phyloP scores from a whole-genome alignment of 805 yeast species.

The Jamesozyma gamospora region DNA sequence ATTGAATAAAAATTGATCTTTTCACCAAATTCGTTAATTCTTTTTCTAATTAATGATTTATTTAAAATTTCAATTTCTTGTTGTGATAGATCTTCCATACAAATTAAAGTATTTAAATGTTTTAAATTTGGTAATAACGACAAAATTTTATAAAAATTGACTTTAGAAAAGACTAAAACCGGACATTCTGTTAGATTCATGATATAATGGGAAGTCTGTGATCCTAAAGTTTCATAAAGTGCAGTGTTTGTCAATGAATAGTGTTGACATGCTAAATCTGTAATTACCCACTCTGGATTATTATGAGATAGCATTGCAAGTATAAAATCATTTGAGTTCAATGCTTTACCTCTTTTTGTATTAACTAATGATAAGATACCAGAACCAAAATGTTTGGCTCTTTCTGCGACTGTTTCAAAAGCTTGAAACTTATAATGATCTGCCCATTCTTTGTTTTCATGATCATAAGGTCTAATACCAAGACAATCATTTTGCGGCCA shows the following conservation, averaged over 20 bases:
- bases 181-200: slow-evolving; percentile 54
- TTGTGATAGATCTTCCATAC: slow-evolving; percentile 40
- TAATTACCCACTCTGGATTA: slow-evolving; percentile 56
- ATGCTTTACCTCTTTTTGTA: slow-evolving; percentile 25
- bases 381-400: slow-evolving; percentile 43
- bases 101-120: slow-evolving; percentile 41
- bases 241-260: slow-evolving; percentile 48
- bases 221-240: slow-evolving; percentile 48
- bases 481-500: slow-evolving; percentile 35
- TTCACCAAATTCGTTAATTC: slow-evolving; percentile 25
- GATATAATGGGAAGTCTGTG: slow-evolving; percentile 54
- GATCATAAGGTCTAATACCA: slow-evolving; percentile 34
- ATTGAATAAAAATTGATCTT: slow-evolving; percentile 34
- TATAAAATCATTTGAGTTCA: slow-evolving; percentile 34
- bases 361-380: slow-evolving; percentile 42
- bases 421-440: slow-evolving; percentile 36
- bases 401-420: slow-evolving; percentile 33
- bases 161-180: slow-evolving; percentile 43
- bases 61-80: slow-evolving; percentile 28
- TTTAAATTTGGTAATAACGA: slow-evolving; percentile 34
- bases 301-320: slow-evolving; percentile 50
- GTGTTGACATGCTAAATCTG: slow-evolving; percentile 59
- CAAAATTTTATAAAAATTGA: slow-evolving; percentile 41
- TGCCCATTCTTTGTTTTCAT: slow-evolving; percentile 31
- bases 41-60: slow-evolving; percentile 21